phyloP scores from a whole-genome alignment of 768 basidiomycete genomes.

The Neoboletus subvelutipes region DNA sequence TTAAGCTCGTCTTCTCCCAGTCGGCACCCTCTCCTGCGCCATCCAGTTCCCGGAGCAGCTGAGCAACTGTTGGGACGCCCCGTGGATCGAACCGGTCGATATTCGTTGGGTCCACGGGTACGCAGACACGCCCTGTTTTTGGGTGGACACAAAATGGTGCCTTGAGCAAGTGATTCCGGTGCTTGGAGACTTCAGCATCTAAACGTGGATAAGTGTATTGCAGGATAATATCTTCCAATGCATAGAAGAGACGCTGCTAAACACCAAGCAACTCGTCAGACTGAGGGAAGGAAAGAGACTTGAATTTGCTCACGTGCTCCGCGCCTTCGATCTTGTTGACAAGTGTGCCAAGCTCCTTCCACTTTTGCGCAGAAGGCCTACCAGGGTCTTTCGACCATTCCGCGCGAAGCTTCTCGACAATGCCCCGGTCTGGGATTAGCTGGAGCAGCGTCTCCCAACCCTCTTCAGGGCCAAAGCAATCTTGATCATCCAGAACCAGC shows the following conservation, averaged over 20 bases:
- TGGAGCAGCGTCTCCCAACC: constrained; percentile 75
- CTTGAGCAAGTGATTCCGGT: constrained; percentile 96
- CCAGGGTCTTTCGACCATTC: constrained; percentile 58
- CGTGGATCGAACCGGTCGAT: constrained; percentile 85
- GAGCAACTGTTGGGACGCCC: constrained; percentile 80
- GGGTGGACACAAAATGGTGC: constrained; percentile 98
- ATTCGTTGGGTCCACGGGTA: constrained; percentile 77
- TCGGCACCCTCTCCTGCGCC: constrained; percentile 55
- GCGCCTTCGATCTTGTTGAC: constrained; percentile 28
- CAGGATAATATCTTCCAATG: constrained; percentile 84
- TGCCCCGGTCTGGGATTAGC: constrained; percentile 64
- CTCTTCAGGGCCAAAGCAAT: constrained; percentile 69
- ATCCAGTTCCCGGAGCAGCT: constrained; percentile 82
- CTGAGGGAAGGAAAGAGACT: neutral
- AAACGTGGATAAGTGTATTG: constrained; percentile 96
- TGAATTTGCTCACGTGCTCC: constrained; percentile 30
- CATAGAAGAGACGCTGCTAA: constrained; percentile 37
- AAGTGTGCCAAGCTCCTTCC: constrained; percentile 59
- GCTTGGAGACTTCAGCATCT: constrained; percentile 96
- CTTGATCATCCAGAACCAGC: constrained; percentile 78
- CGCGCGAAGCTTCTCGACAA: constrained; percentile 47
- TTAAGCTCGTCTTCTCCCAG: constrained; percentile 86
- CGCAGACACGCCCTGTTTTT: constrained; percentile 92
- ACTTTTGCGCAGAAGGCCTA: constrained; percentile 67
- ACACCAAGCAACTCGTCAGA: neutral